Conservation (phyloP, 768 basidiomycete genomes). For the Termitomyces sp. region DNA sequence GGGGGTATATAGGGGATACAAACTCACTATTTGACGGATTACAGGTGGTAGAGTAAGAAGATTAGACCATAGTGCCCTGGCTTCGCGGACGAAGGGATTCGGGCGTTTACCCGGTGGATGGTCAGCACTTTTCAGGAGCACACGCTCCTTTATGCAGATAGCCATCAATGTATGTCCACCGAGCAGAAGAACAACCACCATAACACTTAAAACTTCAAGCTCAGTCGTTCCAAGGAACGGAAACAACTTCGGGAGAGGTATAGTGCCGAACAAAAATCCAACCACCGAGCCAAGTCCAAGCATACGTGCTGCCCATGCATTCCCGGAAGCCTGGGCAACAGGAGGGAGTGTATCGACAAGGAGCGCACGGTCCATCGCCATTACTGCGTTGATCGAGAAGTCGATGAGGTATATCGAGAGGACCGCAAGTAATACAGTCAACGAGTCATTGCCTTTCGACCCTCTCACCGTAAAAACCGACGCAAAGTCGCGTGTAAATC, state of each 20-base stretch:
- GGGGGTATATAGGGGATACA: constrained; percentile 22
- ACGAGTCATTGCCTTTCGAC: constrained; percentile 42
- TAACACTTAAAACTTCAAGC: constrained; percentile 71
- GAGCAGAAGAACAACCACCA: constrained; percentile 67
- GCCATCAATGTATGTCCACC: constrained; percentile 60
- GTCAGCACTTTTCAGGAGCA: constrained; percentile 39
- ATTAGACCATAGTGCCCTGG: constrained; percentile 68
- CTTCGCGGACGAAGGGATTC: constrained; percentile 33
- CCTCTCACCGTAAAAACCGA: constrained; percentile 32
- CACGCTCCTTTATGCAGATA: constrained; percentile 61
- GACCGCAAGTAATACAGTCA: constrained; percentile 78
- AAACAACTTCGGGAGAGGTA: constrained; percentile 64
- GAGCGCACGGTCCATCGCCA: constrained; percentile 86
- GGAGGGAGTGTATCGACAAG: constrained; percentile 82
- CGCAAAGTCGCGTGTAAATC: constrained; percentile 73
- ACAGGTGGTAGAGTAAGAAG: constrained; percentile 61
- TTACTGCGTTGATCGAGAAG: constrained; percentile 62
- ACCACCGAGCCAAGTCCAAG: constrained; percentile 77
- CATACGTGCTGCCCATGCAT: constrained; percentile 97
- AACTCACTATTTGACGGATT: constrained; percentile 70
- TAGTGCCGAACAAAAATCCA: constrained; percentile 84
- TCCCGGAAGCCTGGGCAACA: constrained; percentile 71
- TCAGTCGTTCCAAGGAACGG: constrained; percentile 78
- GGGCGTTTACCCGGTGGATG: constrained; percentile 15
- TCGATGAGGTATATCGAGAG: constrained; percentile 46